Conservation (phyloP, 139 green algal species). For the Chlorella sp. region DNA sequence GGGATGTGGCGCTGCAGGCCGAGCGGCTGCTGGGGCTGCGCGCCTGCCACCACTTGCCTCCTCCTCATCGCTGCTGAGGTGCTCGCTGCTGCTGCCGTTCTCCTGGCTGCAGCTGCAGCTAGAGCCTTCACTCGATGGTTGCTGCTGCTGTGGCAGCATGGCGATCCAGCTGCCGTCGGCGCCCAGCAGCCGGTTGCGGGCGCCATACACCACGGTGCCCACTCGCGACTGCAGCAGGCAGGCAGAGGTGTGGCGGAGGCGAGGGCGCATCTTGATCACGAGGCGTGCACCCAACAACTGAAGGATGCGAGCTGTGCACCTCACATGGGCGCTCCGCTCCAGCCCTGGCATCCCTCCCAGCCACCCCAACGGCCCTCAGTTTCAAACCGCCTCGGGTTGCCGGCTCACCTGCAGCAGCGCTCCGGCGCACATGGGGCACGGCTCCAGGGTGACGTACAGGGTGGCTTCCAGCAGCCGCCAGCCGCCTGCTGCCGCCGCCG, state of each 20-base stretch:
- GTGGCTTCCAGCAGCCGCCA: slow-evolving; percentile 84
- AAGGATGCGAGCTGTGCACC: too few species aligned
- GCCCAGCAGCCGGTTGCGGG: slow-evolving; percentile 81
- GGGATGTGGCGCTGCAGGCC: slow-evolving; percentile 52
- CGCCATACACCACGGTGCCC: slow-evolving; percentile 87
- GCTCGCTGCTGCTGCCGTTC: neutral
- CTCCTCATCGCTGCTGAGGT: neutral
- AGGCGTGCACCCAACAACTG: too few species aligned
- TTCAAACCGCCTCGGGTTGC: neutral
- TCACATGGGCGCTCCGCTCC: too few species aligned
- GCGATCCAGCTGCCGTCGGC: slow-evolving; percentile 90
- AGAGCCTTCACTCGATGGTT: neutral
- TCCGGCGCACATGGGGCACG: slow-evolving; percentile 96
- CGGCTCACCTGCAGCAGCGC: slow-evolving; percentile 69
- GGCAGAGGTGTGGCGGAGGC: too few species aligned
- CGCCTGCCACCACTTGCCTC: neutral
- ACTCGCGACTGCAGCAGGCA: slow-evolving; percentile 69
- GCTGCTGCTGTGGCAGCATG: slow-evolving; percentile 53
- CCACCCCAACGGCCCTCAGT: too few species aligned
- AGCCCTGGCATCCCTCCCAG: too few species aligned
- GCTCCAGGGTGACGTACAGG: slow-evolving; percentile 95
- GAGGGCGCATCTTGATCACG: too few species aligned
- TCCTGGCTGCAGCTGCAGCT: neutral
- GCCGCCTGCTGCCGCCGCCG: slow-evolving; percentile 36
- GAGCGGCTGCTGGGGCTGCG: neutral